Conservation (phyloP, 2,329 filamentous ascomycete species). For the Teratosphaeriaceae sp. region DNA sequence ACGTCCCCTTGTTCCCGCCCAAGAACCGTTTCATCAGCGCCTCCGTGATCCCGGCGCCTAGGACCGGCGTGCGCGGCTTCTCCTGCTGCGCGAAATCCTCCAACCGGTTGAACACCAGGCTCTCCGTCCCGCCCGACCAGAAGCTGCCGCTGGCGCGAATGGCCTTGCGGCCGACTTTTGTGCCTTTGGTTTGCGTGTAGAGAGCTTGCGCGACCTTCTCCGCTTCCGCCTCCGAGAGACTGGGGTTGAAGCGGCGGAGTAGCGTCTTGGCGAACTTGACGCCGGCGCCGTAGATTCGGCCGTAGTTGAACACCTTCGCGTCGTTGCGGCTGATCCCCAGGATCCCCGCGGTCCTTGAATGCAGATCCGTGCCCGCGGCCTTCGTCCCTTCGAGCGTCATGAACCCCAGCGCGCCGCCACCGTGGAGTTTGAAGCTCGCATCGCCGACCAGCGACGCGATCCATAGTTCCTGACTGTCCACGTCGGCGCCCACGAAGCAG, state of each 20-base stretch:
- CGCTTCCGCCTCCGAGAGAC: constrained; percentile 72
- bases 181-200: constrained; percentile 85
- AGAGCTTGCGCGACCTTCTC: constrained; percentile 67
- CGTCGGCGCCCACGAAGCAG: constrained; percentile 91
- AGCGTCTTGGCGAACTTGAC: constrained; percentile 87
- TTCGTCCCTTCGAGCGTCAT: constrained; percentile 98
- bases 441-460: constrained; percentile 94
- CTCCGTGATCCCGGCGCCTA: constrained; percentile 93
- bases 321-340: constrained; percentile 90
- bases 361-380: constrained; percentile 84
- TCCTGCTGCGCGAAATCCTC: constrained; percentile 98
- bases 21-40: constrained; percentile 85
- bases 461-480: constrained; percentile 96
- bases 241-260: constrained; percentile 87
- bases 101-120: constrained; percentile 95
- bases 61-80: constrained; percentile 77
- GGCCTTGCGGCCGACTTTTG: constrained; percentile 68
- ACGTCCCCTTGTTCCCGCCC: constrained; percentile 54
- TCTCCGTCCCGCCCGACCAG: constrained; percentile 95
- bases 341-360: constrained; percentile 88
- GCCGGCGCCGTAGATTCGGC: constrained; percentile 96
- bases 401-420: constrained; percentile 95
- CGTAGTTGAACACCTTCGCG: constrained; percentile 98
- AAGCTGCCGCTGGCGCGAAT: constrained; percentile 62
- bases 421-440: constrained; percentile 88